These are phyloP conservation scores for Casuarina glauca DNA, from an alignment of 306 rosid genomes.

Conservation along the genomic window DNA sequence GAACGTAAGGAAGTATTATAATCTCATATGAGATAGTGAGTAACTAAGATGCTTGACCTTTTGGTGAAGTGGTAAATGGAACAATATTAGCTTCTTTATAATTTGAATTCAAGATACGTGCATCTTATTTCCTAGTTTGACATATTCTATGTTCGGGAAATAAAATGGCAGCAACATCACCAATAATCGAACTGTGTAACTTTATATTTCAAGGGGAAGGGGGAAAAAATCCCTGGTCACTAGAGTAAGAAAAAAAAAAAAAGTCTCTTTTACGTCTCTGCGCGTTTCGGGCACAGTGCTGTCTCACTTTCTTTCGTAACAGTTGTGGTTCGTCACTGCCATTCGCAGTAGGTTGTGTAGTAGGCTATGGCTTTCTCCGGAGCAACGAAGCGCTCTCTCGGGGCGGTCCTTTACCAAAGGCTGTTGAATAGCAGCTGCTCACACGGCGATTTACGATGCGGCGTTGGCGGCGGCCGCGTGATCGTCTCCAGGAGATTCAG, in stretches of 20 bases:
- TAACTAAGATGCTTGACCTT: no score
- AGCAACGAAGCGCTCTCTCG: conserved; percentile 39
- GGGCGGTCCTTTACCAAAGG: conserved; percentile 26
- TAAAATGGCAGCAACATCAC: no score
- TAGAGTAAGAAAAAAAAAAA: not conserved
- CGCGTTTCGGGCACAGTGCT: not conserved
- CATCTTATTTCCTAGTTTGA: no score
- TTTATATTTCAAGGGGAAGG: not conserved
- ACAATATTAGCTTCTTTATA: no score
- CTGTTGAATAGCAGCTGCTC: conserved; percentile 5
- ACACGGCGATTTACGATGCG: not conserved
- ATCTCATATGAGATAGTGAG: no score
- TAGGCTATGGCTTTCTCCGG: conserved; percentile 43
- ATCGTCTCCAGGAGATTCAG: conserved; percentile 43
- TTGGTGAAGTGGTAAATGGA: no score
- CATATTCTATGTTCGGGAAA: no score
- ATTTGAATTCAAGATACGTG: no score
- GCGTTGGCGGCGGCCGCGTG: not conserved
- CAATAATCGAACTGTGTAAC: no score
- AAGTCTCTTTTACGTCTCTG: not conserved
- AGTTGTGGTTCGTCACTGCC: not conserved
- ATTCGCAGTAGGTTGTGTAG: not conserved
- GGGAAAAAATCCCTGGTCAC: not conserved
- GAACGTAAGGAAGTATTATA: no score
- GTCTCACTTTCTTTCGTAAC: not conserved